Evolutionary conservation across 2,329 filamentous ascomycete genomes (phyloP).

Genomic region (Stachybotrys elegans): DNA sequence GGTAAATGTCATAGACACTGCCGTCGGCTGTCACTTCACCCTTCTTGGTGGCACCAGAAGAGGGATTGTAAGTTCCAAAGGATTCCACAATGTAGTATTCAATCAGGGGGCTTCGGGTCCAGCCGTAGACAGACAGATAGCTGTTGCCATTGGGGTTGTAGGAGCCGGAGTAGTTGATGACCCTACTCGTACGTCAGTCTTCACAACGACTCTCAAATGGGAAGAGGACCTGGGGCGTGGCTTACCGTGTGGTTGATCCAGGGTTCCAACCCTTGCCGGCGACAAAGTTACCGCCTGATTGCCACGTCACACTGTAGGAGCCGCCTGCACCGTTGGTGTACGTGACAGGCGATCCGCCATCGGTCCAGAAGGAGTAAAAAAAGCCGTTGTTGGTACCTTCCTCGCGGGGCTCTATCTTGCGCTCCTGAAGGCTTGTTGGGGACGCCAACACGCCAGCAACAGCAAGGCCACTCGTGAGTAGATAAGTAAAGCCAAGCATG

Average conservation of each 20-base stretch:
- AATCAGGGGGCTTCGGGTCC: constrained; percentile 31
- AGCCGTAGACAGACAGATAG: constrained; percentile 34
- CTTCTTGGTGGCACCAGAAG: constrained; percentile 22
- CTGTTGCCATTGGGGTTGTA: constrained; percentile 26
- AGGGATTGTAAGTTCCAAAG: constrained; percentile 31
- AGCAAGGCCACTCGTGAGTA: no score
- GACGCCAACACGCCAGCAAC: no score
- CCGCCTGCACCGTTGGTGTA: constrained; percentile 40
- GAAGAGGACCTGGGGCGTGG: constrained; percentile 15
- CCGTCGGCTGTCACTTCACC: constrained; percentile 31
- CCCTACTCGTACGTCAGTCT: background rate
- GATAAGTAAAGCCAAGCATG: no score
- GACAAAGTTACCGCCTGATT: constrained; percentile 45
- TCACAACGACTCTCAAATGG: no score
- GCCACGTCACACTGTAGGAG: constrained; percentile 40
- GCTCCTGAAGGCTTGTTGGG: no score
- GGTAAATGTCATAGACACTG: constrained; percentile 30
- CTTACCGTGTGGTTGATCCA: constrained; percentile 40
- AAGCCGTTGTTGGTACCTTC: constrained; percentile 33
- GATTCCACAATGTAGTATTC: constrained; percentile 35
- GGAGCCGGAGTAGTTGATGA: constrained; percentile 1
- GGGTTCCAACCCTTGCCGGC: constrained; percentile 55
- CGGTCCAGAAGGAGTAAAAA: constrained; percentile 46
- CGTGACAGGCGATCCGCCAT: constrained; percentile 35
- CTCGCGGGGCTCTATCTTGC: constrained; percentile 27